A percentile compares a stretch with the other conserved stretches of the same genome.
These are phyloP conservation scores for Pseudognaphalium luteoalbum DNA, from an alignment of 129 eudicot species.

Conservation along the genomic window DNA sequence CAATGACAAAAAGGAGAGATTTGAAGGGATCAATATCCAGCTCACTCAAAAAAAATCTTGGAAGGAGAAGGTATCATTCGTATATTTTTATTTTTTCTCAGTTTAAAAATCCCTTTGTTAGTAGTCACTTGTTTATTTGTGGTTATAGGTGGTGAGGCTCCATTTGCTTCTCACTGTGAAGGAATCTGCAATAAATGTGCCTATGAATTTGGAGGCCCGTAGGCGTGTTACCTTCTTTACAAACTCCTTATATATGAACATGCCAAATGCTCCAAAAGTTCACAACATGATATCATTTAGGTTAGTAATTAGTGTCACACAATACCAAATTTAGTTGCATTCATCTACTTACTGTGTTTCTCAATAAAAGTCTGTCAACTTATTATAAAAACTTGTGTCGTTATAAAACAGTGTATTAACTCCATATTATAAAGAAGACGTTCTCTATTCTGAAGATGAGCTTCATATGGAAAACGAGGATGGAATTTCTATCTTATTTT, in stretches of 20 bases:
- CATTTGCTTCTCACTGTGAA: slow-evolving; percentile 87
- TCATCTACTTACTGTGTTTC: slow-evolving; percentile 16
- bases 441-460: slow-evolving; percentile 84
- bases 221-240: slow-evolving; percentile 96
- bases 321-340: neutral
- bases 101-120: neutral
- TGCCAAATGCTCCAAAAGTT: slow-evolving; percentile 96
- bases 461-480: slow-evolving; percentile 90
- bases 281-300: slow-evolving; percentile 96
- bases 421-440: slow-evolving; percentile 92
- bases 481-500: slow-evolving; percentile 89
- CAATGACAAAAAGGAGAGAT: slow-evolving; percentile 65
- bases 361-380: slow-evolving; percentile 8
- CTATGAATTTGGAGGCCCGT: slow-evolving; percentile 96
- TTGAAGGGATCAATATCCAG: slow-evolving; percentile 57
- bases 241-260: slow-evolving; percentile 90
- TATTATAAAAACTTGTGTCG: slow-evolving; percentile 10
- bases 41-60: slow-evolving; percentile 54
- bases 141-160: slow-evolving; percentile 76
- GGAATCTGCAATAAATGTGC: slow-evolving; percentile 97
- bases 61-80: slow-evolving; percentile 83
- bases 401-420: slow-evolving; percentile 75
- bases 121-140: neutral
- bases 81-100: neutral
- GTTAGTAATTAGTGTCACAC: slow-evolving; percentile 41